A percentile compares a stretch with the other conserved stretches of the same genome.
These are phyloP conservation scores for Aquilaria yunnanensis DNA, from an alignment of 345 rosid genomes.

Conservation along the genomic window DNA sequence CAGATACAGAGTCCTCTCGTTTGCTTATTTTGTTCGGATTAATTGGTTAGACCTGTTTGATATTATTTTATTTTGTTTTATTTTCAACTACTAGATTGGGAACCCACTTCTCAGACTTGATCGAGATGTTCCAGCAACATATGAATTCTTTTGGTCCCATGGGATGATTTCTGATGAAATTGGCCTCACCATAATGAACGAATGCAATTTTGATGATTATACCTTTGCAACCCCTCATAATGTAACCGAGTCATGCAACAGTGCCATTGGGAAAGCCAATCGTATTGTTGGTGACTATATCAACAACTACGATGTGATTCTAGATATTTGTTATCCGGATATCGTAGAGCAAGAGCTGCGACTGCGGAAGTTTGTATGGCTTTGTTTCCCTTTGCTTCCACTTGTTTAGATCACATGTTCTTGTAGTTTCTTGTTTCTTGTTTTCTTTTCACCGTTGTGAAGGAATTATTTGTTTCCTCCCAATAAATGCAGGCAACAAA, in stretches of 20 bases:
- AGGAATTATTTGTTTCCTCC: not conserved
- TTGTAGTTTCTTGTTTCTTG: not conserved
- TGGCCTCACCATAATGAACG: slow-evolving; percentile 55
- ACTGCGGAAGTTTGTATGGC: slow-evolving; percentile 58
- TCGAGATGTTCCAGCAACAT: slow-evolving; percentile 62
- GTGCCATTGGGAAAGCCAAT: slow-evolving; percentile 49
- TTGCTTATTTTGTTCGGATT: slow-evolving; percentile 7
- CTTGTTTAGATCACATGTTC: not conserved
- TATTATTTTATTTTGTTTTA: not conserved
- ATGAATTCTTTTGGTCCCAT: slow-evolving; percentile 89
- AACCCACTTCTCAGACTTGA: slow-evolving; percentile 86
- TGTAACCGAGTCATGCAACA: slow-evolving; percentile 36
- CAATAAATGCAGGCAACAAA: slow-evolving; percentile 48
- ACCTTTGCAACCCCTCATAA: slow-evolving; percentile 51
- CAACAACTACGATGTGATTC: slow-evolving; percentile 71
- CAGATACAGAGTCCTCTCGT: not conserved
- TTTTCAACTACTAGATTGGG: slow-evolving; percentile 50
- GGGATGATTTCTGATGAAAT: slow-evolving; percentile 96
- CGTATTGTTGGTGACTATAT: slow-evolving; percentile 52
- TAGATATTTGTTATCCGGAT: slow-evolving; percentile 78
- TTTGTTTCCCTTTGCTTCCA: not conserved
- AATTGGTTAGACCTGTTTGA: not conserved
- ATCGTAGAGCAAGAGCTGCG: slow-evolving; percentile 84
- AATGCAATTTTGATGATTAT: slow-evolving; percentile 83
- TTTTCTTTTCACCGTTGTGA: not conserved